phyloP scores from a whole-genome alignment of 768 basidiomycete species.

The Russula olivacea region DNA sequence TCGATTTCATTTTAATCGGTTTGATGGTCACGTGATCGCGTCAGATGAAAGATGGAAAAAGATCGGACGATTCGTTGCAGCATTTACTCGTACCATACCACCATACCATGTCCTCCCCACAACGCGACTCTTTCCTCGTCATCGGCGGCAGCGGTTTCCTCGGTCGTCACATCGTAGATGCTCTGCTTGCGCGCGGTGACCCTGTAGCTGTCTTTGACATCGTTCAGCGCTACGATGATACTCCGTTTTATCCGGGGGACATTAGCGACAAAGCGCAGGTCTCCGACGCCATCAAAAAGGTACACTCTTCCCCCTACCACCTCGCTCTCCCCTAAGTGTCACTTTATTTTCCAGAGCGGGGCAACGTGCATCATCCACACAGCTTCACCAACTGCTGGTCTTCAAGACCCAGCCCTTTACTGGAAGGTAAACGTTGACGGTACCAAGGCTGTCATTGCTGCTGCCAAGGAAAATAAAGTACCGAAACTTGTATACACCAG shows the following conservation, averaged over 20 bases:
- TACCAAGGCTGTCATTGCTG: constrained; percentile 77
- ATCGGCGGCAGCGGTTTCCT: constrained; percentile 93
- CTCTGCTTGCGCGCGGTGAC: constrained; percentile 72
- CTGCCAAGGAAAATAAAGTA: constrained; percentile 66
- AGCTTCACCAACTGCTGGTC: constrained; percentile 73
- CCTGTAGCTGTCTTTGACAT: constrained; percentile 85
- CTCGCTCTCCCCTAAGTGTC: not conserved
- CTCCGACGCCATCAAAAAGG: constrained; percentile 65
- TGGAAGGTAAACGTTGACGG: constrained; percentile 94
- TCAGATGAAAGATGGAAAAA: not conserved
- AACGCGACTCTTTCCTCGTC: constrained; percentile 71
- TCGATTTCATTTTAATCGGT: not conserved
- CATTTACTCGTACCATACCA: not conserved
- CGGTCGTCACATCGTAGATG: constrained; percentile 86
- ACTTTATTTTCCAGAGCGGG: constrained; percentile 46
- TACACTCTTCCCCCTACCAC: constrained; percentile 31
- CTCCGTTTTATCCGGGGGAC: constrained; percentile 85
- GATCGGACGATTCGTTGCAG: not conserved
- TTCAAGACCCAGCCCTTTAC: constrained; percentile 65
- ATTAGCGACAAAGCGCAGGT: constrained; percentile 75
- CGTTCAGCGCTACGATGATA: constrained; percentile 83
- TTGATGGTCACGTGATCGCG: constrained; percentile 13
- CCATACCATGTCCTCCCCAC: constrained; percentile 10
- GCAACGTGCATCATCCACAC: constrained; percentile 94
- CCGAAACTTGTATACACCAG: constrained; percentile 91